Percentiles rank a stretch among this genome's conserved stretches.
Conservation (phyloP, 805 yeast species). For the Clavispora asparagi region DNA sequence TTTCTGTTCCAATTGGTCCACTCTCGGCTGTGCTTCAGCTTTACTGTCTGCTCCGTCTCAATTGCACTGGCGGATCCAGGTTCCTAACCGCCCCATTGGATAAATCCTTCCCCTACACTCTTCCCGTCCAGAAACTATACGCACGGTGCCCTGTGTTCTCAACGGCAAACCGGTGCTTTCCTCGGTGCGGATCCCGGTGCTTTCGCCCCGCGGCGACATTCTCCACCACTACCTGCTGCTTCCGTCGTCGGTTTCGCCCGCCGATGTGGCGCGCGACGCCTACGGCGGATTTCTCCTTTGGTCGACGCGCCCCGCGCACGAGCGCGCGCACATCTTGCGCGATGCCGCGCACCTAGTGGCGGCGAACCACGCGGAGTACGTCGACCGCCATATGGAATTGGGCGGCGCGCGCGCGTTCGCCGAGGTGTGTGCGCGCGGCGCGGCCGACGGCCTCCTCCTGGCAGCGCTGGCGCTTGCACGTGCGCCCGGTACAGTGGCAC, state of each 20-base stretch:
- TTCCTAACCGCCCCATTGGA: too few relatives aligned
- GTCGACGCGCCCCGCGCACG: slow-evolving; percentile 13
- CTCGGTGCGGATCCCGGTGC: slow-evolving; percentile 4
- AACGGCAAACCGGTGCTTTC: slow-evolving; percentile 6
- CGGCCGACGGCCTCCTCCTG: slow-evolving; percentile 8
- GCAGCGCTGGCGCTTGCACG: slow-evolving; percentile 7
- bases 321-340: slow-evolving; percentile 17
- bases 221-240: slow-evolving; percentile 11
- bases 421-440: slow-evolving; percentile 2
- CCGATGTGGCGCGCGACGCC: slow-evolving; percentile 15
- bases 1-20: too few relatives aligned
- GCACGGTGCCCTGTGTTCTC: slow-evolving; percentile 7
- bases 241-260: neutral
- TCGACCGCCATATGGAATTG: slow-evolving; percentile 9
- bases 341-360: slow-evolving; percentile 14
- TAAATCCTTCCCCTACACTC: too few relatives aligned
- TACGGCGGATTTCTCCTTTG: slow-evolving; percentile 24
- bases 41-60: too few relatives aligned
- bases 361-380: slow-evolving; percentile 4
- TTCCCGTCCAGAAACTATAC: too few relatives aligned
- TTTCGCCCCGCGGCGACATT: slow-evolving; percentile 6
- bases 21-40: too few relatives aligned
- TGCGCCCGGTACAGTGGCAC: slow-evolving; percentile 16
- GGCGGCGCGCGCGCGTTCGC: slow-evolving; percentile 7
- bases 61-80: too few relatives aligned